Conservation (phyloP, 164 flowering plant species). For the Akebia trifoliata region DNA sequence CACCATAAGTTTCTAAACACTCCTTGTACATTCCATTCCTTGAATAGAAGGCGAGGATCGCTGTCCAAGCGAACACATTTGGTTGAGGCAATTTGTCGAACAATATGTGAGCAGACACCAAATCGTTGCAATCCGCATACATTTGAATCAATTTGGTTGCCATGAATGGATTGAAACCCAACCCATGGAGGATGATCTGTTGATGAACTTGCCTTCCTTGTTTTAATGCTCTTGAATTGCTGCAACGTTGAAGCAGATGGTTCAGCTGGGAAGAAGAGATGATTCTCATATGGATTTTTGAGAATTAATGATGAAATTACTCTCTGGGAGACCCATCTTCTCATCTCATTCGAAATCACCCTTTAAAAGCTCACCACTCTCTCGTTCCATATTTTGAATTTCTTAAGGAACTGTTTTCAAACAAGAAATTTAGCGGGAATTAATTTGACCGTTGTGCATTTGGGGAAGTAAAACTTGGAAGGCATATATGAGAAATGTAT, state of each 20-base stretch:
- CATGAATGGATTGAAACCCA: slow-evolving; percentile 21
- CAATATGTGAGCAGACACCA: slow-evolving; percentile 27
- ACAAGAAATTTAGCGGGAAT: slow-evolving; percentile 6
- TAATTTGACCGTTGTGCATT: background rate
- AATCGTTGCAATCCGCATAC: slow-evolving; percentile 38
- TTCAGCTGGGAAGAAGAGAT: slow-evolving; percentile 22
- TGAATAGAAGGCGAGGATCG: slow-evolving; percentile 31
- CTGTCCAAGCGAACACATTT: slow-evolving; percentile 57
- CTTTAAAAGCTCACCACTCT: too few species aligned
- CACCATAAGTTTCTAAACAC: slow-evolving; percentile 26
- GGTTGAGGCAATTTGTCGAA: slow-evolving; percentile 41
- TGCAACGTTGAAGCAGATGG: slow-evolving; percentile 35
- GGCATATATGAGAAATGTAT: too few species aligned
- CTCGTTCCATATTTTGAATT: too few species aligned
- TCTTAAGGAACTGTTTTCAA: background rate
- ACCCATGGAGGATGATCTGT: slow-evolving; percentile 28
- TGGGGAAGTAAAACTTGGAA: too few species aligned
- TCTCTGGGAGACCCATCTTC: slow-evolving; percentile 9
- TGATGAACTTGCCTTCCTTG: slow-evolving; percentile 44
- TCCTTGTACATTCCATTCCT: slow-evolving; percentile 26
- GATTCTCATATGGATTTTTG: slow-evolving; percentile 3
- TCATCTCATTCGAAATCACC: slow-evolving; percentile 19
- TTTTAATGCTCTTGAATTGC: slow-evolving; percentile 27
- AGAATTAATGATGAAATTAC: slow-evolving; percentile 8
- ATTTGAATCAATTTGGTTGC: slow-evolving; percentile 41